These are phyloP conservation scores for Ustilago cynodontis DNA, from an alignment of 1,284 basidiomycete genomes.

Conservation along the genomic window DNA sequence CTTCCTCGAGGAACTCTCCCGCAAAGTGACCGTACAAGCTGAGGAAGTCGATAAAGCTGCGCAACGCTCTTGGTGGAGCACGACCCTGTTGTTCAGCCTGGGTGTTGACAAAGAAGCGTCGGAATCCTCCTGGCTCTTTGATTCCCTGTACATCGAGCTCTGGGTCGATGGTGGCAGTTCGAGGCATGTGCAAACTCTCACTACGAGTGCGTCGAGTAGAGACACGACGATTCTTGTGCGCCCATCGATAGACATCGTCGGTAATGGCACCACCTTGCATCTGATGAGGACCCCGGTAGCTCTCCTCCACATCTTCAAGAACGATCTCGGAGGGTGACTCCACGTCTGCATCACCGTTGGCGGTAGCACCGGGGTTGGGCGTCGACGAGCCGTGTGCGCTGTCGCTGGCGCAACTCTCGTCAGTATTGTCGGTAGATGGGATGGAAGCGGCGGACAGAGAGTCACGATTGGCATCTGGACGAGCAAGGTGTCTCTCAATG, in stretches of 20 bases:
- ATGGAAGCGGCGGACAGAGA: conserved; percentile 49
- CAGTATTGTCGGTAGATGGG: conserved; percentile 31
- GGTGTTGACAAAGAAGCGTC: conserved; percentile 61
- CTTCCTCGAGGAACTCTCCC: conserved; percentile 64
- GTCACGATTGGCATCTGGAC: conserved; percentile 41
- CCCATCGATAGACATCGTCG: conserved; percentile 68
- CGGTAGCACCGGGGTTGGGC: conserved; percentile 11
- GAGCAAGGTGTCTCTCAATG: conserved; percentile 57
- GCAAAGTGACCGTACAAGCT: conserved; percentile 68
- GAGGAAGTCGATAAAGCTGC: conserved; percentile 68
- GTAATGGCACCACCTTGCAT: conserved; percentile 68
- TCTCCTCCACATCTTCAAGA: conserved; percentile 44
- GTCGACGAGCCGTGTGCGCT: conserved; percentile 24
- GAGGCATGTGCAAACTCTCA: conserved; percentile 66
- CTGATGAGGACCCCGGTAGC: conserved; percentile 63
- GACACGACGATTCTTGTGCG: conserved; percentile 63
- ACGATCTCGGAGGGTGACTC: conserved; percentile 30
- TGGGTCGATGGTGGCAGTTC: conserved; percentile 61
- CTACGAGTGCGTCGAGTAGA: conserved; percentile 51
- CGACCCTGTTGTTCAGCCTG: conserved; percentile 65
- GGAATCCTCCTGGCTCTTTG: conserved; percentile 67
- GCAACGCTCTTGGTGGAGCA: conserved; percentile 62
- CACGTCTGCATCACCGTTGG: background rate
- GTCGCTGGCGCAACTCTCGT: conserved; percentile 22
- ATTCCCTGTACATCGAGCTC: conserved; percentile 61